Evolutionary conservation across 768 basidiomycete species (phyloP), one percentile per base, ranked within the genome.

Genomic region (Pisolithus orientalis): DNA sequence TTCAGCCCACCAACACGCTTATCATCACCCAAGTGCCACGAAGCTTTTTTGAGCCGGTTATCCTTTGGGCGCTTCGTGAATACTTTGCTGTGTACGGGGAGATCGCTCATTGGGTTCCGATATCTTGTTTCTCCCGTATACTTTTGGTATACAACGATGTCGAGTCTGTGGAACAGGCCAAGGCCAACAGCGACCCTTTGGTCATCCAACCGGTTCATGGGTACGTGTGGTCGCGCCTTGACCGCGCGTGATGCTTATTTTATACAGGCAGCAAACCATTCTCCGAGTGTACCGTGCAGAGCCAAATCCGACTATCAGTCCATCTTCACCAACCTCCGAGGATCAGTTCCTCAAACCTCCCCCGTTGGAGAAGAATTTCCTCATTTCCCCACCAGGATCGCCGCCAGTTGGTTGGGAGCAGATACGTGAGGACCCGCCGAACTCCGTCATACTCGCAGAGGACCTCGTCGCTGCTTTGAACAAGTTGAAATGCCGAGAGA

Each of bases 371-470:
- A 92, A 92, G 70, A 98, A 98, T 71, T 98, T 97, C 71, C 78
- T 99, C 44, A 94, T 99, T 57, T 98, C 96, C 0, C 96, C 96
- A 0, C 96, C 96, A 3, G 96, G 96, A 5, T 96, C 94, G 0
- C 96, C 96, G 0, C 96, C 96, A 0, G 84, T 94, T 1, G 96
- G 94, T 3, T 99, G 96, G 96, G 93, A 96, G 63, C 92, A 80
- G 24, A 80, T 94, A 52, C 74, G 74, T 47, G 95, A 98, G 68
- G 93, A 94, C 7, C 90, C 92, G 16, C 95, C 95, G 0, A 97
- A 97, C 63, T 65, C 73, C 3, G 70, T 79, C 2, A 86, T 93
- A 5, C 79, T 96, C 25, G 95, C 95, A 0, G 83, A 88, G 24
- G 95, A 98, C 64, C 79, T 98, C 57, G 87, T 92, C 27, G 62